Evolutionary conservation across 306 rosid species (phyloP), one percentile per base, ranked within the genome.

Genomic region (Parietaria judaica): DNA sequence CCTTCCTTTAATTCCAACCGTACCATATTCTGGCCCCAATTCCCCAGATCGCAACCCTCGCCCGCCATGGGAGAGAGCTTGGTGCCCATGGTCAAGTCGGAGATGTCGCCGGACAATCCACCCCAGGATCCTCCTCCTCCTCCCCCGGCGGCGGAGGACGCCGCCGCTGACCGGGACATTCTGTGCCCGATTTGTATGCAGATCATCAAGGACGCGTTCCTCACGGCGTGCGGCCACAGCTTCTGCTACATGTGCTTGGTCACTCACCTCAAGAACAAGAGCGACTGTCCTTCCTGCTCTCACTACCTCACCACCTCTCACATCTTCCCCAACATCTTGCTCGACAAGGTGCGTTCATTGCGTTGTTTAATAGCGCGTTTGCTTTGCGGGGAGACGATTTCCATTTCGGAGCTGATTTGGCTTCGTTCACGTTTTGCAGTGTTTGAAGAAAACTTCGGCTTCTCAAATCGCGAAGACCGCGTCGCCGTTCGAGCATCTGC

Each of bases 101-200:
- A 73, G 10, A 11, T 57, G 15, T 54, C 36, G n/a, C 64, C 15
- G 54, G 72, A 56, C 37, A 38, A 66, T 15, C 8, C 62, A 14
- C 38, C 48, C 47, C 70, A 15, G 53, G 35, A 52, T 14, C 59
- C 37, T 41, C 54, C 9, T 12, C 54, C 38, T n/a, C 6, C 16
- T 16, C 41, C 34, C 56, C 35, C 3, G 3, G 12, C 43, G 48
- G 14, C 36, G 31, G 58, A 10, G 38, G 50, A 50, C 53, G 60
- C 39, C 11, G 70, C 55, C 16, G 34, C 23, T 15, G 95, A 88
- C 58, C 84, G 69, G 64, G 96, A 88, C 52, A 72, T 82, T 56
- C 64, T 74, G 3, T 88, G 96, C 38, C 96, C 96, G 72, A 88
- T 88, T 76, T 88, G 96, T 68, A 88, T 88, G 84, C 89, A 84